Evolutionary conservation across 129 eudicot species (phyloP).

Genomic region (Tanacetum coccineum): DNA sequence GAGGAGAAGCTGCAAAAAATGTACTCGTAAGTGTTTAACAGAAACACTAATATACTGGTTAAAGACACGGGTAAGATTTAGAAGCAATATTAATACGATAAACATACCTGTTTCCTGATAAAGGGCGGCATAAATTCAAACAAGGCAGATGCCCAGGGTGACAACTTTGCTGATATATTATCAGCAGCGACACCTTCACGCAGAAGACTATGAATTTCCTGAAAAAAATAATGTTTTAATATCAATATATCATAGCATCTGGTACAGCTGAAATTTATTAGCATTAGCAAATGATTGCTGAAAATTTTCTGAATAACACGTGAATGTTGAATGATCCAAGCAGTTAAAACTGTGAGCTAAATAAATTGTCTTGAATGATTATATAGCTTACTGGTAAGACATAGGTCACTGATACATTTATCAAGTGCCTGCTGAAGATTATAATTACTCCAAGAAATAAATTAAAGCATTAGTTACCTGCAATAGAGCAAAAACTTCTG

Average conservation of each 20-base stretch:
- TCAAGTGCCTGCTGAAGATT: neutral
- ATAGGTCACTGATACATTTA: neutral
- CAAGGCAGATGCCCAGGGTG: constrained; percentile 99
- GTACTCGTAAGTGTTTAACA: neutral
- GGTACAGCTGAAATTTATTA: neutral
- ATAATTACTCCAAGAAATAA: neutral
- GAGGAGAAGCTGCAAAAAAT: constrained; percentile 60
- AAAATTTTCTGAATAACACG: neutral
- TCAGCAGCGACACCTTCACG: constrained; percentile 76
- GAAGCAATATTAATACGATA: constrained; percentile 1
- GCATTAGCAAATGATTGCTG: neutral
- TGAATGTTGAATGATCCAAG: neutral
- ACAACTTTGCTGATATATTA: constrained; percentile 74
- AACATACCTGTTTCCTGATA: constrained; percentile 80
- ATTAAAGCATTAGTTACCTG: constrained; percentile 48
- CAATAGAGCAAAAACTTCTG: constrained; percentile 90
- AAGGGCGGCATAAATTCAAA: constrained; percentile 91
- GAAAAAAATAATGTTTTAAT: constrained; percentile 21
- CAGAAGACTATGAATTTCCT: constrained; percentile 92
- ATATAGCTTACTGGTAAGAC: neutral
- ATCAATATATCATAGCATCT: neutral
- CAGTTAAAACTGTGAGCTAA: neutral
- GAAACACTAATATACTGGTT: constrained; percentile 10
- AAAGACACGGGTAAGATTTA: neutral
- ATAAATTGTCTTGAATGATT: neutral